Conservation (phyloP, 2,329 filamentous ascomycete species). For the Cercospora sp. region DNA sequence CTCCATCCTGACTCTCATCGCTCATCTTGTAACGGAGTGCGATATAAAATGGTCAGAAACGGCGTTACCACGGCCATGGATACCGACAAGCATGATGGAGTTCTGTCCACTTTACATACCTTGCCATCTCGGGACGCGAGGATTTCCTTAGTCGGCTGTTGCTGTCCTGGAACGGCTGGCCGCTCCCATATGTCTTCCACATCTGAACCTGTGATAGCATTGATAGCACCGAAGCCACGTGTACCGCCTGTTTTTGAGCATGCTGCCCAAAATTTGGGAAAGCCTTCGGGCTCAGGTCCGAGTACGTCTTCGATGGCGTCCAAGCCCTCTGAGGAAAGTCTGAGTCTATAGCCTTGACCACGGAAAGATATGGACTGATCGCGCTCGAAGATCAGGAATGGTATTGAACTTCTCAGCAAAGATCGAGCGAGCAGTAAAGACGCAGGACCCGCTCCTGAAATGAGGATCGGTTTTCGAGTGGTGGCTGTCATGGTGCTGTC, state of each 20-base stretch:
- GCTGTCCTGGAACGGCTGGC: background rate
- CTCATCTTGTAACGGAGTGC: background rate
- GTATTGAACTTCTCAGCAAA: constrained; percentile 40
- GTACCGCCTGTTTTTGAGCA: constrained; percentile 62
- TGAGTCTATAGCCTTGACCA: constrained; percentile 63
- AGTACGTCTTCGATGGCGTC: constrained; percentile 61
- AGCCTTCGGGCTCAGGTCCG: constrained; percentile 37
- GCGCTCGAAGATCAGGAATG: constrained; percentile 46
- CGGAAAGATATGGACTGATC: constrained; percentile 57
- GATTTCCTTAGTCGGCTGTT: constrained; percentile 27
- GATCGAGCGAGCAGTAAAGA: constrained; percentile 44
- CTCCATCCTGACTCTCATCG: background rate
- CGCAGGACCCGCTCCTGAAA: constrained; percentile 45
- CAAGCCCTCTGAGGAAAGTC: constrained; percentile 58
- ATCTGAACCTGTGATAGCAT: constrained; percentile 56
- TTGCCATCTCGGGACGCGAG: constrained; percentile 57
- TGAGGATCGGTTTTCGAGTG: constrained; percentile 44
- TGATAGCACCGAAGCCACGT: constrained; percentile 51
- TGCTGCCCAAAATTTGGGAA: constrained; percentile 58
- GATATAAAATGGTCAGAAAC: background rate
- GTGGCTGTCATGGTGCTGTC: constrained; percentile 13
- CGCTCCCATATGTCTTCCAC: constrained; percentile 15
- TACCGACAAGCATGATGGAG: background rate
- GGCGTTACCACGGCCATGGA: background rate
- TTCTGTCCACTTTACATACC: background rate